These are phyloP conservation scores for Podila horticola DNA, from an alignment of 192 early-diverging fungal genomes.

Conservation along the genomic window DNA sequence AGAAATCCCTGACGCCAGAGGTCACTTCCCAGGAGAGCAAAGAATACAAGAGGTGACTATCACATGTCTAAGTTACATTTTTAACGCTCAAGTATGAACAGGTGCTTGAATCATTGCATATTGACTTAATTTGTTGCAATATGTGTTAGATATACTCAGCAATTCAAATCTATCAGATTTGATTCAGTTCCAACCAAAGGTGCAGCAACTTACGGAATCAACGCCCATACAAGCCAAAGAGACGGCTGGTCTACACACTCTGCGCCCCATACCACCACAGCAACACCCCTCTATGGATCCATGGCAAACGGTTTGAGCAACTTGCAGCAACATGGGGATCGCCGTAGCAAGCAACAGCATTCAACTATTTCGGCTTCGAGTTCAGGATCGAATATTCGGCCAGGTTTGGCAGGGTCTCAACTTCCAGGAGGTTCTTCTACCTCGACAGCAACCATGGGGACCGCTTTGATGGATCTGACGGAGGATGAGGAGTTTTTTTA, in stretches of 20 bases:
- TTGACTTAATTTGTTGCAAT: not conserved
- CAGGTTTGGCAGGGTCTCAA: not conserved
- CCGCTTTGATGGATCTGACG: slow-evolving; percentile 15
- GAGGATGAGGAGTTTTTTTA: slow-evolving; percentile 42
- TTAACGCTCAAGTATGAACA: not conserved
- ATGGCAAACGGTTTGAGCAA: slow-evolving; percentile 2
- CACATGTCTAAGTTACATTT: not conserved
- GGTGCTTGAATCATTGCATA: not conserved
- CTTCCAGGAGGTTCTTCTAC: slow-evolving; percentile 8
- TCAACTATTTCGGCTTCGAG: not conserved
- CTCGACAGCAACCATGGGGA: slow-evolving; percentile 28
- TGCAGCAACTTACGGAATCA: slow-evolving; percentile 6
- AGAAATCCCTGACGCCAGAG: slow-evolving; percentile 13
- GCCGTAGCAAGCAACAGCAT: not conserved
- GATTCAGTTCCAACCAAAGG: slow-evolving; percentile 41
- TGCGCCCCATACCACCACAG: not conserved
- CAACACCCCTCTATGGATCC: slow-evolving; percentile 5
- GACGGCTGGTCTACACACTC: slow-evolving; percentile 8
- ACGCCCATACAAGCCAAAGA: slow-evolving; percentile 14
- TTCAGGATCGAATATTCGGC: slow-evolving; percentile 5
- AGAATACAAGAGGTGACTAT: slow-evolving; percentile 34
- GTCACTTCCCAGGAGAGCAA: slow-evolving; percentile 25
- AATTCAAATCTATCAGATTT: slow-evolving; percentile 48
- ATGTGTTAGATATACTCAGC: slow-evolving; percentile 34
- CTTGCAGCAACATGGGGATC: not conserved